Base-by-base conservation (phyloP, 306 rosid genomes). In the Quercus ilex region DNA sequence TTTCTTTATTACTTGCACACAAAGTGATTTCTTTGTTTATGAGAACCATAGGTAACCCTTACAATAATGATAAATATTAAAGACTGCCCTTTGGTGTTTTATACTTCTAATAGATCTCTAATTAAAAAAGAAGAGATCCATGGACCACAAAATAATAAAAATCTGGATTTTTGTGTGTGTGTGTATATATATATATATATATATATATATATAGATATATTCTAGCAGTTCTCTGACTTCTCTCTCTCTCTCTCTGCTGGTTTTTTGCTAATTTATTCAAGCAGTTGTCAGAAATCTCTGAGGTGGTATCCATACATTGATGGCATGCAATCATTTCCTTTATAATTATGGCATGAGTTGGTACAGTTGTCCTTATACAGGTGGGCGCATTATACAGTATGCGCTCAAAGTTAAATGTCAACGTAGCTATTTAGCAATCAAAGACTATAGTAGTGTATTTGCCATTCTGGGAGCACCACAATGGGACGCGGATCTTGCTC, bases 291-390 rank as follows among this genome's bases (percentile, higher is more conserved):
- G 53, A 49, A 49, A 13, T 49, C 53, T 49, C 53, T 12, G 53
- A 12, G 17, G 53, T 6, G 9, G 5, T 19, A 21, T 59, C 7
- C 21, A 15, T 35, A 21, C n/a, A 30, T 73, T 55, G 18, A 64
- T 53, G 67, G 18, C 68, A 65, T 18, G 20, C 51, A 74, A 80
- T 80, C 12, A 80, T 74, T 80, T 74, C 75, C 62, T 79, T 63
- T 71, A 43, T 59, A 46, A 71, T 60, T 72, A 53, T 64, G 75
- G 79, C 62, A 55, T 7, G 57, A 53, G 43, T 23, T 67, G 74
- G 70, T 25, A 26, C 28, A 43, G 25, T 55, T 64, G 74, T 64
- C 78, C 55, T 21, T 49, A 5, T 14, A 6, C 6, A 15, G 6
- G 60, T 60, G 35, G 43, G 41, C 31, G 49, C 23, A 15, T 18